phyloP scores from a whole-genome alignment of 805 yeast species.

The Priceomyces melissophilus region DNA sequence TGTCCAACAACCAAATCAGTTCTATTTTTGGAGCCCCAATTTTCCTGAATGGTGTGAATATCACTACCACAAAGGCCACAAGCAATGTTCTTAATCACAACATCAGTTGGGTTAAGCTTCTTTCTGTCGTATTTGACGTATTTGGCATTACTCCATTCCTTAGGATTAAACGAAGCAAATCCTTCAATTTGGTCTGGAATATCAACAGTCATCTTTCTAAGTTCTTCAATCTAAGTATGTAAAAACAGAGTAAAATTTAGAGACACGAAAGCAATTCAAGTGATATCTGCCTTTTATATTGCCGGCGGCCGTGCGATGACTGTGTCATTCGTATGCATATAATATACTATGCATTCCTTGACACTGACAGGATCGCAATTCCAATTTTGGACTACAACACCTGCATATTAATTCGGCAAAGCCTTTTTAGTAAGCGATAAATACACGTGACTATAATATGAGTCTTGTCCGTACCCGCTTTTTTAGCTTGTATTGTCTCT shows the following conservation, averaged over 20 bases:
- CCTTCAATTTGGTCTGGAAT: constrained; percentile 30
- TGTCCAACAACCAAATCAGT: constrained; percentile 53
- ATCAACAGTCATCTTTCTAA: constrained; percentile 6
- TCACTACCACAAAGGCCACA: constrained; percentile 70
- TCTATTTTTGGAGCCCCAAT: constrained; percentile 43
- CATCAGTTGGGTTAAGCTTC: constrained; percentile 32
- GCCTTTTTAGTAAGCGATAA: neutral
- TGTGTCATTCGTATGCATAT: neutral
- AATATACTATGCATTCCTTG: neutral
- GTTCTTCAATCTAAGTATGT: neutral
- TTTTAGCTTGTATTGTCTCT: too few relatives aligned
- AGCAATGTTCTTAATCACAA: constrained; percentile 53
- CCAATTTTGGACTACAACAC: neutral
- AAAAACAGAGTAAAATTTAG: neutral
- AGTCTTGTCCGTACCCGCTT: too few relatives aligned
- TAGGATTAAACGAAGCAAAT: constrained; percentile 22
- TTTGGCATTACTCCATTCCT: constrained; percentile 26
- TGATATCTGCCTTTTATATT: too few relatives aligned
- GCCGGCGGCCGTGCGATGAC: neutral
- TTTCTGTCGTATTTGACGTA: constrained; percentile 24
- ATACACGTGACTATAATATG: too few relatives aligned
- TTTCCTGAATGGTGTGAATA: constrained; percentile 48
- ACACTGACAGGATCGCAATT: constrained; percentile 1
- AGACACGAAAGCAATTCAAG: too few relatives aligned
- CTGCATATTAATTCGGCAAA: too few relatives aligned